Evolutionary conservation across 73 alveolate species (phyloP).

Genomic region (Tetrahymena malaccensis): DNA sequence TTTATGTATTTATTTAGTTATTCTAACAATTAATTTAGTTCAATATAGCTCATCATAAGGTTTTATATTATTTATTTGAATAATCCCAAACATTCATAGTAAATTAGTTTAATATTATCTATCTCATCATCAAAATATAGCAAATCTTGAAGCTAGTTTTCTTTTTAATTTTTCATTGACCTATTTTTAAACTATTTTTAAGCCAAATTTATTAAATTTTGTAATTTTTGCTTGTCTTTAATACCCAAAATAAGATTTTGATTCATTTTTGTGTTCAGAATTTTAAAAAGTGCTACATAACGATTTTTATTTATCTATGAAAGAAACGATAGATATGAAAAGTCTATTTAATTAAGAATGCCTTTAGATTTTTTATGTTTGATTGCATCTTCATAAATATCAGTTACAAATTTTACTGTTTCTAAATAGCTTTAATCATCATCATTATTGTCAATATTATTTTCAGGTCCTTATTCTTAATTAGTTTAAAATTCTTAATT

Average conservation of each 20-base stretch:
- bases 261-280: too few relatives aligned
- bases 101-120: not conserved
- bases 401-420: too few relatives aligned
- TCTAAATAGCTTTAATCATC: too few relatives aligned
- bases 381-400: not conserved
- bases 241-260: not conserved
- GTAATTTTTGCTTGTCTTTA: not conserved
- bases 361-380: too few relatives aligned
- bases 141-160: not conserved
- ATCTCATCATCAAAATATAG: not conserved
- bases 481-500: too few relatives aligned
- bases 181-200: too few relatives aligned
- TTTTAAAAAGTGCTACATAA: not conserved
- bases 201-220: too few relatives aligned
- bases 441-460: too few relatives aligned
- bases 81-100: not conserved
- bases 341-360: not conserved
- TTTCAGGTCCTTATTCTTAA: too few relatives aligned
- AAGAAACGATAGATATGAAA: not conserved
- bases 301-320: not conserved
- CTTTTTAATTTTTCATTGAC: too few relatives aligned
- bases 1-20: not conserved
- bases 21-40: not conserved
- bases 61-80: not conserved
- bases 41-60: not conserved